Percentiles rank a stretch among this genome's conserved stretches.
Conservation (phyloP, 768 basidiomycete genomes). For the Boletus coccyginus region DNA sequence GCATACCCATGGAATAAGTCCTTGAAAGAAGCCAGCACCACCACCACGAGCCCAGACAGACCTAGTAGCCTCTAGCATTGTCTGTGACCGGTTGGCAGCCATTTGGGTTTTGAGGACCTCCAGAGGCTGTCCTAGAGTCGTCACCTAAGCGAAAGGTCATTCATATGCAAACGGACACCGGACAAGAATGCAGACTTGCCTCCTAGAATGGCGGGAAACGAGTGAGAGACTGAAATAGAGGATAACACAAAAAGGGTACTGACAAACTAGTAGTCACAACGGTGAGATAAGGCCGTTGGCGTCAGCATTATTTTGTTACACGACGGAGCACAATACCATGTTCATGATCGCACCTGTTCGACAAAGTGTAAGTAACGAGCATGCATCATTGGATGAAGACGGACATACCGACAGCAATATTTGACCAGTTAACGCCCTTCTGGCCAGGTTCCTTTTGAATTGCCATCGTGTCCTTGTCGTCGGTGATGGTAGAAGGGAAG, state of each 20-base stretch:
- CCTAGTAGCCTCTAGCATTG: slow-evolving; percentile 81
- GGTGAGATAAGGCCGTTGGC: slow-evolving; percentile 4
- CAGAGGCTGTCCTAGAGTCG: slow-evolving; percentile 95
- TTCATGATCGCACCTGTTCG: slow-evolving; percentile 91
- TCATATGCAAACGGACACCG: background rate
- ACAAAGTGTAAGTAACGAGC: slow-evolving; percentile 17
- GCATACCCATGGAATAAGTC: slow-evolving; percentile 96
- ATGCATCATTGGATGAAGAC: slow-evolving; percentile 14
- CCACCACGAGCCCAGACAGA: slow-evolving; percentile 94
- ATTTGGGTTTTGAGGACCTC: slow-evolving; percentile 99
- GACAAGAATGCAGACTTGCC: slow-evolving; percentile 47
- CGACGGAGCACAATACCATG: slow-evolving; percentile 65
- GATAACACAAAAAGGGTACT: slow-evolving; percentile 7
- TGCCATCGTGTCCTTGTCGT: slow-evolving; percentile 53
- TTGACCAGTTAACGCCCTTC: slow-evolving; percentile 91
- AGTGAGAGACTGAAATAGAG: slow-evolving; percentile 8
- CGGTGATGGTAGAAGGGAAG: slow-evolving; percentile 13
- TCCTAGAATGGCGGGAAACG: slow-evolving; percentile 46
- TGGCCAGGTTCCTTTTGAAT: slow-evolving; percentile 85
- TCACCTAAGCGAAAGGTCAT: slow-evolving; percentile 59
- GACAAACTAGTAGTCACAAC: slow-evolving; percentile 43
- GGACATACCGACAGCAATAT: slow-evolving; percentile 86
- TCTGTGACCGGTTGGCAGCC: slow-evolving; percentile 93
- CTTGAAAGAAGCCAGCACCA: slow-evolving; percentile 89
- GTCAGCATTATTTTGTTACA: slow-evolving; percentile 11